A percentile compares a stretch with the other conserved stretches of the same genome.
These are phyloP conservation scores for Colletotrichum liriopes DNA, from an alignment of 2,329 filamentous ascomycete species.

Conservation along the genomic window DNA sequence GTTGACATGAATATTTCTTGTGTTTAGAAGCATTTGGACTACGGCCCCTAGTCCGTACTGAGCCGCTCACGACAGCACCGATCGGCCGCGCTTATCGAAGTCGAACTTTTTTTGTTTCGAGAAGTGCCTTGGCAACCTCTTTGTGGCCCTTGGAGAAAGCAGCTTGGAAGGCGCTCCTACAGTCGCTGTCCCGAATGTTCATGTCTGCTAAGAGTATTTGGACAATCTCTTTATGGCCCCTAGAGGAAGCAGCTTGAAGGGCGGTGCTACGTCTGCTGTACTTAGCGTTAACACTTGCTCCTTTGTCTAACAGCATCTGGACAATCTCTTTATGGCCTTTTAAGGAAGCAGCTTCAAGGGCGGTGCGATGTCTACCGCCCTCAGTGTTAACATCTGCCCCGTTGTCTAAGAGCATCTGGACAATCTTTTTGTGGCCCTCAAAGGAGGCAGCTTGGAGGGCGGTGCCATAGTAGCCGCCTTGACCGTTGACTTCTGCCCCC, in stretches of 20 bases:
- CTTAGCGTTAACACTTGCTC: background rate
- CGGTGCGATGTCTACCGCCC: too few relatives aligned
- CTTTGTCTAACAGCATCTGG: background rate
- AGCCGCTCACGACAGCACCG: background rate
- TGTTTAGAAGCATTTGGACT: background rate
- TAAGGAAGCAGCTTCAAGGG: background rate
- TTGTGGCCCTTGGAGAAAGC: too few relatives aligned
- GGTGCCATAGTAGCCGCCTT: too few relatives aligned
- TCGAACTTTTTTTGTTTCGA: too few relatives aligned
- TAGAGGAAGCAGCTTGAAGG: too few relatives aligned
- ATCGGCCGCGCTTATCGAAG: background rate
- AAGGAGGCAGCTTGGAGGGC: background rate
- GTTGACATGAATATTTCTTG: background rate
- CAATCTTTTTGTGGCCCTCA: background rate
- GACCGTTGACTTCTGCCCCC: background rate
- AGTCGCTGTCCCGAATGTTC: too few relatives aligned
- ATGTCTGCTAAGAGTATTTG: background rate
- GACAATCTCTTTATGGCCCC: background rate
- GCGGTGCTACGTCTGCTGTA: too few relatives aligned
- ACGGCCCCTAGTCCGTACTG: accelerated
- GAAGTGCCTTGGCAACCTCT: too few relatives aligned
- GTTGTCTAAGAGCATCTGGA: background rate
- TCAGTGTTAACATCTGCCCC: background rate
- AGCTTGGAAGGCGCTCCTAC: too few relatives aligned
- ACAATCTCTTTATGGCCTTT: background rate